Evolutionary conservation across 2,329 filamentous ascomycete genomes (phyloP).

Genomic region (Penicillium hordei): DNA sequence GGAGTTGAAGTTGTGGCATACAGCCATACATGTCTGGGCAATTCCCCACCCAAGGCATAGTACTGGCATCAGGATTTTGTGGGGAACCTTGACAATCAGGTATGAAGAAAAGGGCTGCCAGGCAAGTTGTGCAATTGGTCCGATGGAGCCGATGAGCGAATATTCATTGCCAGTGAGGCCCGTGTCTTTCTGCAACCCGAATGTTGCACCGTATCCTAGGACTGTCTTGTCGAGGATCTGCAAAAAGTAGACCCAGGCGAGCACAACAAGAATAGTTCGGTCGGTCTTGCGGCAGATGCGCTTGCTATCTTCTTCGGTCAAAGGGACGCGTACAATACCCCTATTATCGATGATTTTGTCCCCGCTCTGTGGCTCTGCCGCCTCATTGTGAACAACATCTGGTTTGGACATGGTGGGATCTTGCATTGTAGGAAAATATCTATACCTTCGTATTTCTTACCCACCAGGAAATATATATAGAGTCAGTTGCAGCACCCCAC

Average conservation of each 20-base stretch:
- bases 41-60: conserved; percentile 52
- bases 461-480: neutral
- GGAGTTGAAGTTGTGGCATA: conserved; percentile 47
- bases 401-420: conserved; percentile 20
- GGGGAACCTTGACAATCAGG: conserved; percentile 62
- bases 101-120: conserved; percentile 62
- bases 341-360: conserved; percentile 15
- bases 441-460: neutral
- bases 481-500: neutral
- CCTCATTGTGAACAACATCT: conserved; percentile 23
- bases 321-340: conserved; percentile 23
- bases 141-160: conserved; percentile 58
- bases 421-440: neutral
- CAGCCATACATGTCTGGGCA: conserved; percentile 50
- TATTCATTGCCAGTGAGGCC: conserved; percentile 56
- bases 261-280: conserved; percentile 53
- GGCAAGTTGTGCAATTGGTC: conserved; percentile 59
- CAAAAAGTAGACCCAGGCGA: conserved; percentile 50
- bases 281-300: conserved; percentile 64
- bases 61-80: conserved; percentile 57
- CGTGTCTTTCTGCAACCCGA: conserved; percentile 53
- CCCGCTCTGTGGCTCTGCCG: conserved; percentile 9
- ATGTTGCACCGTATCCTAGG: conserved; percentile 59
- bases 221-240: conserved; percentile 60
- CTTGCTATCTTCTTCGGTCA: conserved; percentile 46